Percentiles rank a stretch among this genome's conserved stretches.
Conservation (phyloP, 176 grass and related monocot genomes). For the Neostapfia colusana region DNA sequence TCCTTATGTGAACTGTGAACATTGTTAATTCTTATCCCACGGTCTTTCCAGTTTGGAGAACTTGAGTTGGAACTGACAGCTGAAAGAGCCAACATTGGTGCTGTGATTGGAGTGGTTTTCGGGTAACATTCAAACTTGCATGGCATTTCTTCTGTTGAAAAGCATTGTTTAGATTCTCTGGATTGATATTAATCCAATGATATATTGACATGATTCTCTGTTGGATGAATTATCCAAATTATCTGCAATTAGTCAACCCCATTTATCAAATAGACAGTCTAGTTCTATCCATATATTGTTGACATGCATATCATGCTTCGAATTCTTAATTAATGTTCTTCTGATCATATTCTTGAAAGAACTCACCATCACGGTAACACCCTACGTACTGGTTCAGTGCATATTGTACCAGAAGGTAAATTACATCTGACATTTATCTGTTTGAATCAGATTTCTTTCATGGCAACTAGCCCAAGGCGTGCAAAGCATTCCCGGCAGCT, state of each 20-base stretch:
- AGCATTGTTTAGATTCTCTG: background rate
- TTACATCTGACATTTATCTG: background rate
- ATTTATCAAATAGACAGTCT: background rate
- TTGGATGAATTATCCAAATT: conserved; percentile 4
- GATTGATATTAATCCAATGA: background rate
- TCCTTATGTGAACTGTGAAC: background rate
- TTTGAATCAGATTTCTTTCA: conserved; percentile 59
- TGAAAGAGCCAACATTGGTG: conserved; percentile 64
- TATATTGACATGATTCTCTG: background rate
- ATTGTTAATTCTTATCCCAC: conserved; percentile 8
- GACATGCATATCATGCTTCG: background rate
- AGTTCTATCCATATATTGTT: background rate
- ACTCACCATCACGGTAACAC: background rate
- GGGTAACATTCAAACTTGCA: conserved; percentile 53
- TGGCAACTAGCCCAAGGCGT: conserved; percentile 79
- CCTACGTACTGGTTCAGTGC: conserved; percentile 7
- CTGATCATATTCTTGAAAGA: background rate
- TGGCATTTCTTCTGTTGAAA: conserved; percentile 18
- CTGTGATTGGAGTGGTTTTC: conserved; percentile 62
- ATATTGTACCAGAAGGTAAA: background rate
- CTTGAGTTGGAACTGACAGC: conserved; percentile 69
- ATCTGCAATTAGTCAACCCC: background rate
- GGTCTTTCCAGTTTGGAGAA: conserved; percentile 68
- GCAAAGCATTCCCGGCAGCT: conserved; percentile 58
- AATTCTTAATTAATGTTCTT: background rate